Percentiles rank a stretch among this genome's conserved stretches.
Conservation (phyloP, 2,329 filamentous ascomycete genomes). For the Leptosphaerulina australis region DNA sequence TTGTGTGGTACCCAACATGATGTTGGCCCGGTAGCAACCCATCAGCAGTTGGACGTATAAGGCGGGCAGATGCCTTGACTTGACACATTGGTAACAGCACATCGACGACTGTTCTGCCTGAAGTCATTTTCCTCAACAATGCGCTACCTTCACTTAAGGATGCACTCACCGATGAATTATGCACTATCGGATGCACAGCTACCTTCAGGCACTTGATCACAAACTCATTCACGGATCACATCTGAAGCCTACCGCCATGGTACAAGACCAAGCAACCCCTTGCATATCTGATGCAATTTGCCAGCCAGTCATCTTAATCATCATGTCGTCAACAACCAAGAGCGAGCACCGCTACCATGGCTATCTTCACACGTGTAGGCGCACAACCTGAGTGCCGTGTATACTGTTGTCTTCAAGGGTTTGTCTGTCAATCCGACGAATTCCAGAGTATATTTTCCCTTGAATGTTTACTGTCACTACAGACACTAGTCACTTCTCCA, state of each 20-base stretch:
- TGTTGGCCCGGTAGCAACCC: too few species aligned
- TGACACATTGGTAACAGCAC: too few species aligned
- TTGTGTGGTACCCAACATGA: too few species aligned
- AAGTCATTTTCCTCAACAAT: background rate
- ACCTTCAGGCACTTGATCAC: background rate
- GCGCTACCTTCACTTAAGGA: background rate
- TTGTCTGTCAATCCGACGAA: background rate
- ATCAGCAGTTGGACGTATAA: too few species aligned
- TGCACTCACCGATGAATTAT: background rate
- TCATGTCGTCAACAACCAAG: background rate
- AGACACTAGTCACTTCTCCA: background rate
- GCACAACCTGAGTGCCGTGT: constrained; percentile 10
- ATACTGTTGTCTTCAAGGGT: background rate
- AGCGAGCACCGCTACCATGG: constrained; percentile 7
- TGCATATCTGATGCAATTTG: background rate
- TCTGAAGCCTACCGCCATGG: background rate
- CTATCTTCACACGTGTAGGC: constrained; percentile 18
- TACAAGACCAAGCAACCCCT: constrained; percentile 1
- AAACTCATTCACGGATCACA: constrained; percentile 2
- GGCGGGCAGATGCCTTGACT: too few species aligned
- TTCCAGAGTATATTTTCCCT: constrained; percentile 1
- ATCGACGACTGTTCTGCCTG: too few species aligned
- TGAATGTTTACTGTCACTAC: constrained; percentile 3
- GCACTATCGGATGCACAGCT: background rate
- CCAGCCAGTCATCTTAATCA: background rate